phyloP scores from a whole-genome alignment of 345 rosid species.

The Eucalyptus sideroxylon region DNA sequence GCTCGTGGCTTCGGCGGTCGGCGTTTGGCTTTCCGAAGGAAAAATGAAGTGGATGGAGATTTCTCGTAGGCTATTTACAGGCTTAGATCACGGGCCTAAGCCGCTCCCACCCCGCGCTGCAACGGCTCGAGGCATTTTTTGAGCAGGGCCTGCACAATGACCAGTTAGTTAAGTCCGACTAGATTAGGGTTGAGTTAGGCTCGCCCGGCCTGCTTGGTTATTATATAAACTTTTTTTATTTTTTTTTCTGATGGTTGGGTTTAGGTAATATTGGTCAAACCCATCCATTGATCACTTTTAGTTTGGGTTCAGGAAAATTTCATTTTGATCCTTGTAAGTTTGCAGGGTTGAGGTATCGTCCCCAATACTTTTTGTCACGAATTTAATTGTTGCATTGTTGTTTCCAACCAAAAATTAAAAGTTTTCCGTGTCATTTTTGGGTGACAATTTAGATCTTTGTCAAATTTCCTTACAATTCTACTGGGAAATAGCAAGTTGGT shows the following conservation, averaged over 20 bases:
- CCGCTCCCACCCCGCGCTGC: background rate
- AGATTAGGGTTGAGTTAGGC: background rate
- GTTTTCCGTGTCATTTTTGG: accelerated
- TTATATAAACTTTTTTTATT: too few species aligned
- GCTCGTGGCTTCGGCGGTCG: background rate
- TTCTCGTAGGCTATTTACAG: too few species aligned
- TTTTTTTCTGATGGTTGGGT: too few species aligned
- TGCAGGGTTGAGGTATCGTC: accelerated
- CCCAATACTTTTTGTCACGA: too few species aligned
- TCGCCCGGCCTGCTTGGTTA: background rate
- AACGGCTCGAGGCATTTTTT: background rate
- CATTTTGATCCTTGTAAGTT: too few species aligned
- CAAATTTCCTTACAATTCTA: too few species aligned
- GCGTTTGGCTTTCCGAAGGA: background rate
- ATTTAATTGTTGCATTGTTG: accelerated
- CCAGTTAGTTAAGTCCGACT: background rate
- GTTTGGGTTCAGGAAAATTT: too few species aligned
- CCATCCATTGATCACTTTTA: too few species aligned
- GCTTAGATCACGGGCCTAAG: background rate
- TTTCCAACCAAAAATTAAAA: too few species aligned
- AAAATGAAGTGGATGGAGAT: too few species aligned
- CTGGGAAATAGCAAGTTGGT: background rate
- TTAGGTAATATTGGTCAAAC: too few species aligned
- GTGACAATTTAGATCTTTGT: too few species aligned
- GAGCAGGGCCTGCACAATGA: background rate